These are phyloP conservation scores for Helianthus tuberosus DNA, from an alignment of 129 eudicot genomes.

Conservation along the genomic window DNA sequence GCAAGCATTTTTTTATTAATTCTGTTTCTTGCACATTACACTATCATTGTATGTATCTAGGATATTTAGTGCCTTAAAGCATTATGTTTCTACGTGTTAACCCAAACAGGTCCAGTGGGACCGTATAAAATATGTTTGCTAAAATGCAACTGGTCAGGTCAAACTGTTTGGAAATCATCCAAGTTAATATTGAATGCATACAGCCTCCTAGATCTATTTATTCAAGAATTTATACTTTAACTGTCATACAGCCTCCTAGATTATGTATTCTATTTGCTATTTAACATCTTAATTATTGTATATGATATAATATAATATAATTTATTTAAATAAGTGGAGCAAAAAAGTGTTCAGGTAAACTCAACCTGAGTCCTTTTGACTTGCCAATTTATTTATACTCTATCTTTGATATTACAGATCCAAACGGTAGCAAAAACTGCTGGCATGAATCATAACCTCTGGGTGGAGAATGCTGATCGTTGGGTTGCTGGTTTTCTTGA, in stretches of 20 bases:
- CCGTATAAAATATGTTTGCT: background rate
- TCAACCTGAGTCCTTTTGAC: background rate
- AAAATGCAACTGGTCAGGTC: background rate
- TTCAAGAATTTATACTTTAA: background rate
- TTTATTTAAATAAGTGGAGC: background rate
- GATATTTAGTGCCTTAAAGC: background rate
- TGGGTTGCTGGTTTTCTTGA: constrained; percentile 98
- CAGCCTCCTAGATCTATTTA: background rate
- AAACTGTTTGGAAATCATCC: background rate
- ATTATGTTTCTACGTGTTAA: background rate
- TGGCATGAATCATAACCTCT: constrained; percentile 63
- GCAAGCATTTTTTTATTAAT: constrained; percentile 23
- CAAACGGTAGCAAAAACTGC: constrained; percentile 85
- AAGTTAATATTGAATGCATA: constrained; percentile 2
- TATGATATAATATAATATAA: background rate
- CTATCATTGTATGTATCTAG: background rate
- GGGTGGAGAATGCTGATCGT: constrained; percentile 98
- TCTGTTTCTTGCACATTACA: constrained; percentile 5
- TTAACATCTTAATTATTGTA: background rate
- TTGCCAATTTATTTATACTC: background rate
- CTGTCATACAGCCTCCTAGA: background rate
- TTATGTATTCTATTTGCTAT: background rate
- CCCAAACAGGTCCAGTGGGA: background rate
- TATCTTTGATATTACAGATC: constrained; percentile 49
- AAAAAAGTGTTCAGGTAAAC: background rate